Evolutionary conservation across 1,139 yeast genomes (phyloP), one percentile per base, ranked within the genome.

Genomic region (Blastobotrys arbuscula): DNA sequence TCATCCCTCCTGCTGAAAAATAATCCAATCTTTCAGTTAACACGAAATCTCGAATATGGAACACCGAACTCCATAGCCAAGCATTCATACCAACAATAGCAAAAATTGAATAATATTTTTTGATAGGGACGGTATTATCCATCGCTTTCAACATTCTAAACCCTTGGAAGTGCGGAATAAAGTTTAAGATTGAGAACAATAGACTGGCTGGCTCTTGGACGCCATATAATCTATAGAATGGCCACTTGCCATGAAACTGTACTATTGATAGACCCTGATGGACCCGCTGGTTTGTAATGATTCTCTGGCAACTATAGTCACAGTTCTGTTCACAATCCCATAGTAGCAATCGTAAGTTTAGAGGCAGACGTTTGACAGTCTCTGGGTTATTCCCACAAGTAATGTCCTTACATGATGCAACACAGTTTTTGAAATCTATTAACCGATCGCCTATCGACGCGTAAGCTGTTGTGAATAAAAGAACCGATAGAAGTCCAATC

Each of bases 191-290:
- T 12, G 96, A 85, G 65, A 92, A 92, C 1, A 88, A 28, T 2
- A 84, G 80, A n/a, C 95, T 83, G 15, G 82, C 84, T 0, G 89
- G 70, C 63, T 92, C 98, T 64, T 92, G 98, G 28, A 85, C 72
- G 0, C 95, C 95, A 18, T 74, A 67, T 1, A 84, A 61, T 49
- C 98, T 74, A 39, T 71, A 57, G 60, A 92, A 92, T 2, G 97
- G 97, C 98, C 98, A 92, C 67, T 92, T 92, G 0, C 98, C 98
- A 65, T 92, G 97, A 67, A 88, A 92, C 63, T 92, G 98, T 43
- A 76, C 76, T 1, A 87, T 70, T 49, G 79, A 81, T 48, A 77
- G 74, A 8, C 73, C 72, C 2, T 68, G 57, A 0, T 53, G 56
- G 18, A 71, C 69, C 20, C 96, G 71, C 42, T 74, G 69, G 2